Base-by-base conservation (phyloP, 352 stramenopile species). In the Elongisporangium senticosum region DNA sequence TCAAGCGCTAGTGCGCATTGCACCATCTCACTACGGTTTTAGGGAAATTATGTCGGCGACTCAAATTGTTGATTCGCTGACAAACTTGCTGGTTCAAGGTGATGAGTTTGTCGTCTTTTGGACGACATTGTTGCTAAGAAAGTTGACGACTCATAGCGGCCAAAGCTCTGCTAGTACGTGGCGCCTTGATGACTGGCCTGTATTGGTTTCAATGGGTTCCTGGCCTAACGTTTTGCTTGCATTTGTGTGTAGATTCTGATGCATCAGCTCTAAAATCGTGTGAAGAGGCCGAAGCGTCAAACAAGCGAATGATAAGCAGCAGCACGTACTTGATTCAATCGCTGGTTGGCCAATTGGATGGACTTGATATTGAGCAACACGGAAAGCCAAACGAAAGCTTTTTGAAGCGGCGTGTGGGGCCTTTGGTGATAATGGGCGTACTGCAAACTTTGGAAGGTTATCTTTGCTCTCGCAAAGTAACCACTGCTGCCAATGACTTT, bases 361-460 rank as follows among this genome's bases (percentile, higher is more conserved):
- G 75, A 61, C 76, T 90, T 20, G 71, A 85, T 20, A 62, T 87
- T 23, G 71, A 81, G 48, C 68, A 68, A 7, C 58, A 59, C 8
- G 50, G 53, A 15, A 62, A 58, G n/a, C 53, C 67, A 40, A 61
- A 52, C 24, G 49, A 57, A 7, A 51, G 64, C 50, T 54, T 59
- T 14, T 51, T 37, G 0, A 20, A 56, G 7, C 64, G 56, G 7
- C 65, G 37, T 51, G 65, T 77, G n/a, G 85, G 84, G 0, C 83
- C 87, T 23, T 76, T 98, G 40, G 87, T 97, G 40, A 74, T 97
- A 53, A 96, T 98, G 86, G 89, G 88, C 1, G 63, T 96, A 53
- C 79, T 97, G 43, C 80, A 97, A 57, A 94, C 93, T 15, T 70
- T 98, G 0, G 94, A 98, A 67, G 83, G 72, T 7, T 79, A 93